These are phyloP conservation scores for Leptographium radiaticola DNA, from an alignment of 2,329 filamentous ascomycete genomes.

Conservation along the genomic window DNA sequence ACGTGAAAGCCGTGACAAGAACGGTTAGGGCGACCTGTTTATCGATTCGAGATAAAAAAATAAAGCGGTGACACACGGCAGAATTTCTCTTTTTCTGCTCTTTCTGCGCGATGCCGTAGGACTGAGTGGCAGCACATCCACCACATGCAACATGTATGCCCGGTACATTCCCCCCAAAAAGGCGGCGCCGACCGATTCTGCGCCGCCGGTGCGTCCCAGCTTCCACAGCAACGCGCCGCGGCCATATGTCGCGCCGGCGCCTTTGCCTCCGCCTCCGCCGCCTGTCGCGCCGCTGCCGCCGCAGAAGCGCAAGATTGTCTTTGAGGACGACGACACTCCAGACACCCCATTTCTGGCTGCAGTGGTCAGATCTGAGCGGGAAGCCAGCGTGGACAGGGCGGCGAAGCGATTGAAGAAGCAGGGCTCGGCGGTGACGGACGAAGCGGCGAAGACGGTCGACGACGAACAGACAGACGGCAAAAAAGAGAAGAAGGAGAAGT, in stretches of 20 bases:
- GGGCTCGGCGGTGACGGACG: slow-evolving; percentile 6
- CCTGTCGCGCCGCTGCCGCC: background rate
- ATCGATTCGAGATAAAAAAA: slow-evolving; percentile 8
- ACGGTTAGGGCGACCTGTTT: background rate
- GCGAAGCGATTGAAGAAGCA: slow-evolving; percentile 5
- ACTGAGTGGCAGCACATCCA: too few relatives aligned
- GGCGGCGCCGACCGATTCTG: slow-evolving; percentile 1
- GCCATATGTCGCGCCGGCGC: background rate
- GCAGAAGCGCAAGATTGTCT: slow-evolving; percentile 14
- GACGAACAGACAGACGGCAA: slow-evolving; percentile 15
- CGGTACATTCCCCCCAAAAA: slow-evolving; percentile 23
- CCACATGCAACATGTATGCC: slow-evolving; percentile 16
- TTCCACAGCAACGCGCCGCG: slow-evolving; percentile 7
- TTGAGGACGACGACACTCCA: slow-evolving; percentile 13
- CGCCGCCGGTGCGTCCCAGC: slow-evolving; percentile 4
- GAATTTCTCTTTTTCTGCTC: background rate
- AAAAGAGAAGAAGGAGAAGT: slow-evolving; percentile 11
- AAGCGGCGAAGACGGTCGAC: slow-evolving; percentile 10
- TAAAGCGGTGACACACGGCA: slow-evolving; percentile 5
- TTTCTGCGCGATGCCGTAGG: background rate
- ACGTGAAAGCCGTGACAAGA: too few relatives aligned
- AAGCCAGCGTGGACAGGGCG: background rate
- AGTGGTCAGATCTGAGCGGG: background rate
- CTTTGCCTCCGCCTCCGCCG: background rate
- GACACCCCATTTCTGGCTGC: background rate